Percentiles rank a stretch among this genome's conserved stretches.
phyloP scores from a whole-genome alignment of 2,329 filamentous ascomycete species.

The Colletotrichum sp. region DNA sequence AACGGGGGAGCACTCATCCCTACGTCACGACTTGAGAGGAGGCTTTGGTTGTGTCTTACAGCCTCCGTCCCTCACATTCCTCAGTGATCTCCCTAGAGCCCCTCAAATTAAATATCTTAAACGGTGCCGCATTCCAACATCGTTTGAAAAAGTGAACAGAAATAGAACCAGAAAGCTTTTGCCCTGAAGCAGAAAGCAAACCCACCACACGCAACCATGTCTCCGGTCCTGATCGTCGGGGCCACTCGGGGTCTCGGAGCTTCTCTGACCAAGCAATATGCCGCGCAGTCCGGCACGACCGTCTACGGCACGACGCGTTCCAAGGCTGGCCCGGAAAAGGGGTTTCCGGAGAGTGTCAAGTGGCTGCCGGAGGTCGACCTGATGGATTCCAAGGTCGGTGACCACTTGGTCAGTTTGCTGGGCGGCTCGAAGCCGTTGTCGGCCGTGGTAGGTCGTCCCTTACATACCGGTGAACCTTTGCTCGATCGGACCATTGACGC shows the following conservation, averaged over 20 bases:
- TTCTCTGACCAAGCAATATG: slow-evolving; percentile 64
- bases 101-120: background rate
- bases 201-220: slow-evolving; percentile 35
- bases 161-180: background rate
- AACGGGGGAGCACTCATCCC: background rate
- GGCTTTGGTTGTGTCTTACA: background rate
- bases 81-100: background rate
- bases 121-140: slow-evolving; percentile 13
- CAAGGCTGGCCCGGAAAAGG: slow-evolving; percentile 41
- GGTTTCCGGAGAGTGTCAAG: slow-evolving; percentile 46
- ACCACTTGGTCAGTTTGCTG: slow-evolving; percentile 51
- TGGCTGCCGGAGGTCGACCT: slow-evolving; percentile 68
- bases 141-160: slow-evolving; percentile 4
- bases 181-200: background rate
- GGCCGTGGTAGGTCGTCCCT: slow-evolving; percentile 42
- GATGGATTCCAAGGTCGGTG: slow-evolving; percentile 49
- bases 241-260: slow-evolving; percentile 73
- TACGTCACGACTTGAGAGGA: background rate
- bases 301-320: slow-evolving; percentile 68
- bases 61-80: slow-evolving; percentile 1
- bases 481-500: background rate
- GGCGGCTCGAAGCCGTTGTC: slow-evolving; percentile 42
- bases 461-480: slow-evolving; percentile 24
- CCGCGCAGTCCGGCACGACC: slow-evolving; percentile 45
- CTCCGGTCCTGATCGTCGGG: slow-evolving; percentile 66